Base-by-base conservation (phyloP, 495 filamentous ascomycete genomes). In the Hypoxylon lienhwacheense region DNA sequence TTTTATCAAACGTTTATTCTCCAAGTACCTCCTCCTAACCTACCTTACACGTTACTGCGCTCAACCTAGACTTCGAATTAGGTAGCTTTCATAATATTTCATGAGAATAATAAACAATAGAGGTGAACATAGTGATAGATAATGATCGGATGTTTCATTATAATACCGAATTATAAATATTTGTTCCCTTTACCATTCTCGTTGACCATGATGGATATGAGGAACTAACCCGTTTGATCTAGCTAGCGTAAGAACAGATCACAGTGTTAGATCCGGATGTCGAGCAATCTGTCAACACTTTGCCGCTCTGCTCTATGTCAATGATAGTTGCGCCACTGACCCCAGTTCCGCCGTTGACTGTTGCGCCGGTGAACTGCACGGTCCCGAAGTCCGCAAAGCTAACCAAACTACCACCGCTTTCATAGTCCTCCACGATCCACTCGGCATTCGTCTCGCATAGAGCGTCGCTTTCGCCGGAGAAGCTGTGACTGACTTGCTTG, bases 351-450 rank as follows among this genome's bases (percentile, higher is more conserved):
- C 63, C 66, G 19, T 70, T 70, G 35, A 72, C 68, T 5, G 54
- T 55, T 15, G 62, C 61, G 20, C 74, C 73, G 7, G 68, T 75
- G 50, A 85, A 85, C 15, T 55, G 65, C 5, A 85, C 70, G 2
- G 62, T 66, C 29, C 73, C 73, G 59, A 83, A 84, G 61, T 83
- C 67, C 11, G 73, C 80, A 55, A 86, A 69, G 4, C 74, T 69
- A 0, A 85, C 81, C 49, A 77, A 68, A 35, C 51, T 48, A 39
- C 62, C 64, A 16, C 76, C 76, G 2, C 69, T 61, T 46, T 78
- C 70, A 55, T 80, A 85, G 47, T 85, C 82, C 70, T 86, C 83
- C 20, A 86, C 79, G 46, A 86, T 84, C 83, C 81, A 86, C 49
- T 86, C 83, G 10, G 78, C 82, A 55, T 85, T 84, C 41, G 66